Conservation (phyloP, 306 rosid genomes). For the Pterocarpus macrocarpus region DNA sequence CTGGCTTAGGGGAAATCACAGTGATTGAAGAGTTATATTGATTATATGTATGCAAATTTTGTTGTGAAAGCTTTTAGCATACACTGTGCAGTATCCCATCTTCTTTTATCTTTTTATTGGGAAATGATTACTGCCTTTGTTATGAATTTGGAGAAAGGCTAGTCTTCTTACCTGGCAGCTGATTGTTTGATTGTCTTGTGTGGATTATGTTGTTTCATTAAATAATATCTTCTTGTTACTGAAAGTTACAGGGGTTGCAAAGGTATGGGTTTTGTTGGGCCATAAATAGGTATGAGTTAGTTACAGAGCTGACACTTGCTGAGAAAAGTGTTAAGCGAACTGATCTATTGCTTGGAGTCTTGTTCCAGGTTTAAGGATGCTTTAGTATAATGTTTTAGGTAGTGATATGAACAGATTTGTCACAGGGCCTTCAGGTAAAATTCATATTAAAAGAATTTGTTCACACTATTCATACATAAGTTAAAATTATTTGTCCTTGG, state of each 20-base stretch:
- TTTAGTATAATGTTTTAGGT: background rate
- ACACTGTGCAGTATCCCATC: background rate
- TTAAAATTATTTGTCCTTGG: background rate
- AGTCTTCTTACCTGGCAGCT: constrained; percentile 10
- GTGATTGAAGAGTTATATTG: constrained; percentile 5
- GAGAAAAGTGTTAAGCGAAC: background rate
- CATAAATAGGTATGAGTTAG: background rate
- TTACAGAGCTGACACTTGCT: background rate
- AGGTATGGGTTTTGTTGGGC: background rate
- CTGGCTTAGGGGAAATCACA: constrained; percentile 5
- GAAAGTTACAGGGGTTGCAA: background rate
- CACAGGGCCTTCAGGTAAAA: background rate
- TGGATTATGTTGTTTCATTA: constrained; percentile 15
- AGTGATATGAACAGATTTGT: background rate
- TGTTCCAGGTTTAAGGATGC: constrained; percentile 1
- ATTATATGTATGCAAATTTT: background rate
- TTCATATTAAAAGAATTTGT: background rate
- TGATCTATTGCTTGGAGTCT: background rate
- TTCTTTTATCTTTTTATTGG: background rate
- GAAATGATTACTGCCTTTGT: background rate
- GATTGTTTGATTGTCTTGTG: constrained; percentile 14
- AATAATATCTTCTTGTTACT: background rate
- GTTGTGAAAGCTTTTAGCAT: background rate
- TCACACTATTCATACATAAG: background rate
- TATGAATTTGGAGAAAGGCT: background rate